Evolutionary conservation across 2,329 filamentous ascomycete species (phyloP).

Genomic region (Mariannaea sp.): DNA sequence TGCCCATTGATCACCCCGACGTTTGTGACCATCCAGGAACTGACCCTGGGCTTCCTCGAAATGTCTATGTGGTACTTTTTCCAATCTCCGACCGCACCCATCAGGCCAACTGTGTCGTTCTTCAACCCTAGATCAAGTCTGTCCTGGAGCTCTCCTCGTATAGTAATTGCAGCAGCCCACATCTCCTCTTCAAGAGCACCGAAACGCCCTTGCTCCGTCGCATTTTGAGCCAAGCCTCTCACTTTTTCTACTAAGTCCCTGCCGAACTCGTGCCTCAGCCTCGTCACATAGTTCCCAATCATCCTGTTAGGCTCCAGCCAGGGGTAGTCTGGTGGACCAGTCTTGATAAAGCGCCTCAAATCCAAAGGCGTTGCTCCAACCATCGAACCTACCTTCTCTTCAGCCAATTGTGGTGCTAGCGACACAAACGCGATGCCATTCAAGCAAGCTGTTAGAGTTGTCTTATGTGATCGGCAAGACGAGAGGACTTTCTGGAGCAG

Average conservation of each 20-base stretch:
- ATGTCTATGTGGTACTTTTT: conserved; percentile 12
- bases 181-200: conserved; percentile 20
- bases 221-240: background rate
- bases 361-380: conserved; percentile 26
- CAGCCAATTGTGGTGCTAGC: conserved; percentile 20
- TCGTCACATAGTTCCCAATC: conserved; percentile 26
- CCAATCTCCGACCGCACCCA: conserved; percentile 31
- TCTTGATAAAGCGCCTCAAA: conserved; percentile 28
- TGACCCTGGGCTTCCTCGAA: conserved; percentile 24
- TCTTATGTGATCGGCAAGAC: conserved; percentile 30
- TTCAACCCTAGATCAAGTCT: conserved; percentile 28
- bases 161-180: conserved; percentile 29
- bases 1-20: conserved; percentile 33
- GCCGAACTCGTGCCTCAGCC: conserved; percentile 9
- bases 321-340: background rate
- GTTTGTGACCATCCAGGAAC: conserved; percentile 30
- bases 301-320: conserved; percentile 15
- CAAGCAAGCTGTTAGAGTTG: conserved; percentile 35
- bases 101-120: conserved; percentile 28
- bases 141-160: conserved; percentile 22
- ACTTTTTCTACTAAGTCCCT: background rate
- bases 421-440: conserved; percentile 28
- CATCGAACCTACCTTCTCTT: conserved; percentile 11
- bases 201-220: background rate
- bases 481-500: conserved; percentile 21